Percentiles rank a stretch among this genome's conserved stretches.
Conservation (phyloP, 1,139 yeast species). For the Scheffersomyces titani region DNA sequence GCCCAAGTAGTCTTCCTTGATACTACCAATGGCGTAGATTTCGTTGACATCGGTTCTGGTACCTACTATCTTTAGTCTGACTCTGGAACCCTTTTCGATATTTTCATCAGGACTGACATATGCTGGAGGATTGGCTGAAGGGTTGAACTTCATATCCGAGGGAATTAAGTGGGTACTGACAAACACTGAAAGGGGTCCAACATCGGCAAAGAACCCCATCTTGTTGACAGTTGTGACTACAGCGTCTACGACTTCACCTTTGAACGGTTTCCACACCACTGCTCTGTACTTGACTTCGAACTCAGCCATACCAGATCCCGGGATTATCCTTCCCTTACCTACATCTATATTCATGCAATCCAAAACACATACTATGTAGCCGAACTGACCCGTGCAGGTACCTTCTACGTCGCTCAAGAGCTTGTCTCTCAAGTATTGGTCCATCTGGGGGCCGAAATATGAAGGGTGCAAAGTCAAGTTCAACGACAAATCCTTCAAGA, state of each 20-base stretch:
- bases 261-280: conserved; percentile 97
- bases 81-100: conserved; percentile 90
- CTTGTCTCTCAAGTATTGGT: conserved; percentile 85
- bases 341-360: conserved; percentile 95
- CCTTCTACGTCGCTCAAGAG: conserved; percentile 96
- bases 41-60: conserved; percentile 97
- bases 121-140: conserved; percentile 98
- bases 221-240: conserved; percentile 92
- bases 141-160: conserved; percentile 89
- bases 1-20: conserved; percentile 95
- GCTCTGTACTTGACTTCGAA: conserved; percentile 96
- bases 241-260: conserved; percentile 98
- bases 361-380: conserved; percentile 92
- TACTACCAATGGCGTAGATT: conserved; percentile 95
- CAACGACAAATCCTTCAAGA: conserved; percentile 81
- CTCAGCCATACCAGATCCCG: conserved; percentile 91
- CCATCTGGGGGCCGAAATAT: conserved; percentile 97
- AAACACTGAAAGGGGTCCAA: conserved; percentile 94
- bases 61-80: conserved; percentile 93
- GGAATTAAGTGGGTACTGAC: conserved; percentile 95
- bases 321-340: conserved; percentile 90
- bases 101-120: conserved; percentile 94
- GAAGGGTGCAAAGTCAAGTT: conserved; percentile 95
- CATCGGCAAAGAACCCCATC: conserved; percentile 97
- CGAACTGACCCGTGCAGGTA: conserved; percentile 98